Evolutionary conservation across 768 basidiomycete species (phyloP).

Genomic region (Epithele typhae): DNA sequence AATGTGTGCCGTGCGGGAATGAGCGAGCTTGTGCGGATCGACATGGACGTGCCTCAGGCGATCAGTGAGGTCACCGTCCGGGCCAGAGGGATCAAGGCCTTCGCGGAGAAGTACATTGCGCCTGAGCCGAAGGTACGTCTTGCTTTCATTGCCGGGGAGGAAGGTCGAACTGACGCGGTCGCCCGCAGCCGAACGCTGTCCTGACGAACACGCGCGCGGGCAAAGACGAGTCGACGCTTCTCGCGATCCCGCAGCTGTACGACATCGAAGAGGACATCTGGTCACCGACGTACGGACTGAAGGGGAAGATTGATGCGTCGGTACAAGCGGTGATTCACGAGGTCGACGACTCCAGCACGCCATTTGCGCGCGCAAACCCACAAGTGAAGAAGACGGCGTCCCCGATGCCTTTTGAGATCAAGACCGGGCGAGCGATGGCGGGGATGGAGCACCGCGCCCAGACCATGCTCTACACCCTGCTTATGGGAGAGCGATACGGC

Average conservation of each 20-base stretch:
- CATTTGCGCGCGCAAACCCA: conserved; percentile 20
- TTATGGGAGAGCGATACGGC: conserved; percentile 89
- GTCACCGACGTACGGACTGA: conserved; percentile 92
- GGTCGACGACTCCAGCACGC: conserved; percentile 20
- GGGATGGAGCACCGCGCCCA: conserved; percentile 95
- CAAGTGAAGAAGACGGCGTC: conserved; percentile 20
- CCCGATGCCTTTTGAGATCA: conserved; percentile 89
- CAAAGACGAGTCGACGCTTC: conserved; percentile 42
- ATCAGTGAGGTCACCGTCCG: conserved; percentile 55
- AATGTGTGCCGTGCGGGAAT: conserved; percentile 50
- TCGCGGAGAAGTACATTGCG: conserved; percentile 64
- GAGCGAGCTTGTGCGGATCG: conserved; percentile 58
- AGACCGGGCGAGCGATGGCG: conserved; percentile 78
- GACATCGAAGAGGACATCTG: conserved; percentile 98
- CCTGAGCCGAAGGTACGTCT: conserved; percentile 59
- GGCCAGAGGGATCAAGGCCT: conserved; percentile 60
- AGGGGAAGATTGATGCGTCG: conserved; percentile 93
- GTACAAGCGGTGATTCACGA: conserved; percentile 61
- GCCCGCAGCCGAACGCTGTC: conserved; percentile 51
- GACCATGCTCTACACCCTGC: conserved; percentile 93
- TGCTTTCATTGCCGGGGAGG: not conserved
- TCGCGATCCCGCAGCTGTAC: conserved; percentile 73
- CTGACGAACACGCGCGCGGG: conserved; percentile 64
- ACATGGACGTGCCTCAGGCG: conserved; percentile 57
- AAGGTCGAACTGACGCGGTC: not conserved